These are phyloP conservation scores for Wickerhamomyces rabaulensis DNA, from an alignment of 805 yeast genomes.

Conservation along the genomic window DNA sequence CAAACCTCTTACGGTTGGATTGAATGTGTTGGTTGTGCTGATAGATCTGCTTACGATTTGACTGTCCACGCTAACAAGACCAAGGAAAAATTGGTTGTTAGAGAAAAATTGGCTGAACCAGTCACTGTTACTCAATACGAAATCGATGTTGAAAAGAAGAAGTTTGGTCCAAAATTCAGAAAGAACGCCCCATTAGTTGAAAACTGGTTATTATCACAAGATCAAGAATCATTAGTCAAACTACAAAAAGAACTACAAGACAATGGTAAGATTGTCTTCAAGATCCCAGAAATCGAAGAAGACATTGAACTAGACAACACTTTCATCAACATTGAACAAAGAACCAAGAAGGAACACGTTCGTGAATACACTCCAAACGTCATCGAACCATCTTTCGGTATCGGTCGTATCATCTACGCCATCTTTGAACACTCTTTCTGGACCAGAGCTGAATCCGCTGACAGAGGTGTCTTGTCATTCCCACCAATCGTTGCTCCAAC, in stretches of 20 bases:
- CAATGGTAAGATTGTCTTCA: slow-evolving; percentile 60
- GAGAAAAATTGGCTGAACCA: slow-evolving; percentile 86
- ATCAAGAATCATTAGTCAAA: slow-evolving; percentile 80
- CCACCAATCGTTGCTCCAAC: slow-evolving; percentile 97
- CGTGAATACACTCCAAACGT: slow-evolving; percentile 97
- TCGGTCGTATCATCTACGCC: slow-evolving; percentile 93
- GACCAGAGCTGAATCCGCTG: slow-evolving; percentile 85
- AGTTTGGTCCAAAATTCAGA: slow-evolving; percentile 97
- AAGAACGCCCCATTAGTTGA: slow-evolving; percentile 94
- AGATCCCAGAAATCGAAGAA: slow-evolving; percentile 59
- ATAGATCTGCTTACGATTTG: slow-evolving; percentile 96
- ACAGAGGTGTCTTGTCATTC: slow-evolving; percentile 87
- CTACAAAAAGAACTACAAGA: slow-evolving; percentile 61
- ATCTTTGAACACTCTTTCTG: slow-evolving; percentile 93
- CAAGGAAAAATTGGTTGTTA: slow-evolving; percentile 89
- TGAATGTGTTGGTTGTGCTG: slow-evolving; percentile 99
- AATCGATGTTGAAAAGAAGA: slow-evolving; percentile 85
- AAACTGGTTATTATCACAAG: slow-evolving; percentile 65
- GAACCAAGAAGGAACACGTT: slow-evolving; percentile 78
- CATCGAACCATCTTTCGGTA: slow-evolving; percentile 98
- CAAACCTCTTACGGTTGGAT: slow-evolving; percentile 98
- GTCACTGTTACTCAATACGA: slow-evolving; percentile 76
- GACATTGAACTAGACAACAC: slow-evolving; percentile 68
- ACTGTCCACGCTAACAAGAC: slow-evolving; percentile 94
- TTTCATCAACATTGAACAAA: slow-evolving; percentile 71